Conservation (phyloP, 306 rosid species). For the Neltuma alba region DNA sequence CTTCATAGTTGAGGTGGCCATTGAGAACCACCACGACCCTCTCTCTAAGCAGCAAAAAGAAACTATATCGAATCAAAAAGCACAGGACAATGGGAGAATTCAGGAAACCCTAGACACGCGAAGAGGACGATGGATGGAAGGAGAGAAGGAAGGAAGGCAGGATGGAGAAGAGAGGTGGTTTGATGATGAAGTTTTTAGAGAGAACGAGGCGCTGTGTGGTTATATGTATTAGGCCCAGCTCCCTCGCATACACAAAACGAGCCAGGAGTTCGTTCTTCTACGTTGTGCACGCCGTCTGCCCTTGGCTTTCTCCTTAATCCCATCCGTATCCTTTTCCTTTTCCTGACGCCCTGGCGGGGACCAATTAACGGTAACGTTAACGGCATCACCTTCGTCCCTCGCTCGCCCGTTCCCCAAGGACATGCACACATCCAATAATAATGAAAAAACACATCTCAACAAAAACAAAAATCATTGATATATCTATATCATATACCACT, state of each 20-base stretch:
- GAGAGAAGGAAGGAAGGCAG: neutral
- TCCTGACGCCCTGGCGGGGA: neutral
- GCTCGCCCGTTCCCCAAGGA: too few species aligned
- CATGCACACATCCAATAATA: neutral
- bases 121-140: neutral
- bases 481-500: too few species aligned
- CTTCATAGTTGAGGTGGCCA: conserved; percentile 90
- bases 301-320: neutral
- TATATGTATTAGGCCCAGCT: neutral
- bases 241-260: neutral
- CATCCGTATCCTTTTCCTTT: neutral
- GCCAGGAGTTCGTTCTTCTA: neutral
- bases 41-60: neutral
- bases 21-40: conserved; percentile 31
- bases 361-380: neutral
- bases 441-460: neutral
- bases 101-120: conserved; percentile 9
- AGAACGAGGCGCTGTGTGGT: conserved; percentile 17
- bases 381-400: neutral
- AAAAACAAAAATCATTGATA: too few species aligned
- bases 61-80: neutral
- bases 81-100: neutral
- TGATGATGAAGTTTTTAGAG: conserved; percentile 4
- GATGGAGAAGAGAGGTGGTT: neutral
- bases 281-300: neutral